Evolutionary conservation across 331 rosid species (phyloP).

Genomic region (Malus hybrid): DNA sequence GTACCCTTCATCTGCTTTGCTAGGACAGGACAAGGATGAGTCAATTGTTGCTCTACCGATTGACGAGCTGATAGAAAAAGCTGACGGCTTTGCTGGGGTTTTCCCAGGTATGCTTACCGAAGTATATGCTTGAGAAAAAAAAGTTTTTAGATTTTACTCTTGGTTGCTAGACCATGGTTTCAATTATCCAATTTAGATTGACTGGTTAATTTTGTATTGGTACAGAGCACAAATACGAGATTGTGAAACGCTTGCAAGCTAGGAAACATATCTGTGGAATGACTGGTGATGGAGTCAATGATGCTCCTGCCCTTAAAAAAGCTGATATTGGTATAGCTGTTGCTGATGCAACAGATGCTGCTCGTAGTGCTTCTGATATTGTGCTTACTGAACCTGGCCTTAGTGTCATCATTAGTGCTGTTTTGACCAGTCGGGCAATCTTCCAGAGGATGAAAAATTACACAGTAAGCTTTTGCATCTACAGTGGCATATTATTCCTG

Average conservation of each 20-base stretch:
- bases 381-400: slow-evolving; percentile 98
- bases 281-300: slow-evolving; percentile 99
- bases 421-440: slow-evolving; percentile 95
- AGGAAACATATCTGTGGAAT: slow-evolving; percentile 98
- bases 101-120: slow-evolving; percentile 64
- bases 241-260: slow-evolving; percentile 98
- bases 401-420: slow-evolving; percentile 96
- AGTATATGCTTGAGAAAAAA: neutral
- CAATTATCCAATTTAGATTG: slow-evolving; percentile 5
- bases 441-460: slow-evolving; percentile 99
- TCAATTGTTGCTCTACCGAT: slow-evolving; percentile 81
- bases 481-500: neutral
- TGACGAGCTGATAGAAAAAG: slow-evolving; percentile 58
- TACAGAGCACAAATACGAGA: slow-evolving; percentile 96
- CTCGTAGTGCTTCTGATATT: slow-evolving; percentile 98
- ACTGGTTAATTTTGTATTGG: slow-evolving; percentile 16
- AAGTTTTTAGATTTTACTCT: neutral
- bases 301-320: slow-evolving; percentile 98
- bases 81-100: slow-evolving; percentile 60
- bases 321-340: slow-evolving; percentile 99
- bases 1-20: slow-evolving; percentile 97
- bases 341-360: slow-evolving; percentile 99
- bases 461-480: slow-evolving; percentile 52
- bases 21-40: slow-evolving; percentile 94
- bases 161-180: neutral